Conservation (phyloP, 306 rosid genomes). For the Inga oerstediana region DNA sequence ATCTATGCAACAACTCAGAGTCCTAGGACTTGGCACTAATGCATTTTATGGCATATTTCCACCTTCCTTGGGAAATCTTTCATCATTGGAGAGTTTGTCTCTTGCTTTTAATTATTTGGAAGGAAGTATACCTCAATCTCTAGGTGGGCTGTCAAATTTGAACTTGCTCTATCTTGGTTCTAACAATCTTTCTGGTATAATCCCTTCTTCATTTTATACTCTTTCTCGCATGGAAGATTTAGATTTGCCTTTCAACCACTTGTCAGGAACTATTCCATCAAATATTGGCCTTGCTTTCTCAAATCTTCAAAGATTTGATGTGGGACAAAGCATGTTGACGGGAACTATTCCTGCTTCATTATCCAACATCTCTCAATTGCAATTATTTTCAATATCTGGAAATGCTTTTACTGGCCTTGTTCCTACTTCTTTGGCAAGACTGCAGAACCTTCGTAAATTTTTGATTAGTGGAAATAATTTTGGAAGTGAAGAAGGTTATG, state of each 20-base stretch:
- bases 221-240: too few relatives aligned
- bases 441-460: background rate
- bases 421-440: constrained; percentile 20
- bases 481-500: background rate
- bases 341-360: constrained; percentile 27
- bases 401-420: constrained; percentile 20
- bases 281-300: constrained; percentile 9
- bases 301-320: background rate
- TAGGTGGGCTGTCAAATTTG: too few relatives aligned
- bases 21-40: background rate
- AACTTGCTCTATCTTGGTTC: too few relatives aligned
- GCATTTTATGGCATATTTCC: constrained; percentile 9
- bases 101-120: too few relatives aligned
- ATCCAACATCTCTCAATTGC: constrained; percentile 19
- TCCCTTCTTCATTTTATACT: too few relatives aligned
- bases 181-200: too few relatives aligned
- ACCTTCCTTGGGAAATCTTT: too few relatives aligned
- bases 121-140: too few relatives aligned
- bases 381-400: background rate
- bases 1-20: background rate
- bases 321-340: background rate
- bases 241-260: too few relatives aligned
- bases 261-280: too few relatives aligned
- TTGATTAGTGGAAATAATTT: background rate
- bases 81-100: too few relatives aligned